These are phyloP conservation scores for Peterozyma xylosa DNA, from an alignment of 805 yeast species.

Conservation along the genomic window DNA sequence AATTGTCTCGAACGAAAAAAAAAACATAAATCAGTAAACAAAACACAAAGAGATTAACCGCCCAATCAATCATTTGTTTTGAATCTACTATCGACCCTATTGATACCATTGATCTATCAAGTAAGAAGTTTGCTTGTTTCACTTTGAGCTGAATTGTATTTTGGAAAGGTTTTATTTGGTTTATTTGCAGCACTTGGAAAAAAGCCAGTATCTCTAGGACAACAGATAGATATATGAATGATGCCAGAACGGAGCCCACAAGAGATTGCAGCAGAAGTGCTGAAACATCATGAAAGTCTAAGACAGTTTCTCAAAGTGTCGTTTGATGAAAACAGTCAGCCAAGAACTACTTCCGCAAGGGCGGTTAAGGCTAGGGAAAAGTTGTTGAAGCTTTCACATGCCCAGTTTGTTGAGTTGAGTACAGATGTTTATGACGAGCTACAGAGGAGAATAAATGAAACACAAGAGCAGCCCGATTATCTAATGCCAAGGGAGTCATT, in stretches of 20 bases:
- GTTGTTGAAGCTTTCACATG: slow-evolving; percentile 66
- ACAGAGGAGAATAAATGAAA: slow-evolving; percentile 62
- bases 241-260: too few relatives aligned
- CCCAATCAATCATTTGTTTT: too few relatives aligned
- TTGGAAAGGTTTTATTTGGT: too few relatives aligned
- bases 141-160: too few relatives aligned
- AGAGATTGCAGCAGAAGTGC: slow-evolving; percentile 10
- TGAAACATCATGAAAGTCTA: slow-evolving; percentile 37
- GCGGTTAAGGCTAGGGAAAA: slow-evolving; percentile 83
- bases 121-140: too few relatives aligned
- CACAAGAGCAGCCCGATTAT: slow-evolving; percentile 50
- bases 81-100: too few relatives aligned
- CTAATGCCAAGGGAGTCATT: slow-evolving; percentile 64
- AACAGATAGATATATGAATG: too few relatives aligned
- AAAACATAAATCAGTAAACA: background rate
- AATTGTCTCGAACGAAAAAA: background rate
- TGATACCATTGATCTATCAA: too few relatives aligned
- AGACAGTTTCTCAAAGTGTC: slow-evolving; percentile 44
- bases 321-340: slow-evolving; percentile 32
- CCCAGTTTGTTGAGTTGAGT: slow-evolving; percentile 83
- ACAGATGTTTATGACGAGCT: slow-evolving; percentile 95
- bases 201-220: too few relatives aligned
- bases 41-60: background rate
- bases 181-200: too few relatives aligned
- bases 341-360: slow-evolving; percentile 39